These are phyloP conservation scores for Excoecaria agallocha DNA, from an alignment of 345 rosid species.

Conservation along the genomic window DNA sequence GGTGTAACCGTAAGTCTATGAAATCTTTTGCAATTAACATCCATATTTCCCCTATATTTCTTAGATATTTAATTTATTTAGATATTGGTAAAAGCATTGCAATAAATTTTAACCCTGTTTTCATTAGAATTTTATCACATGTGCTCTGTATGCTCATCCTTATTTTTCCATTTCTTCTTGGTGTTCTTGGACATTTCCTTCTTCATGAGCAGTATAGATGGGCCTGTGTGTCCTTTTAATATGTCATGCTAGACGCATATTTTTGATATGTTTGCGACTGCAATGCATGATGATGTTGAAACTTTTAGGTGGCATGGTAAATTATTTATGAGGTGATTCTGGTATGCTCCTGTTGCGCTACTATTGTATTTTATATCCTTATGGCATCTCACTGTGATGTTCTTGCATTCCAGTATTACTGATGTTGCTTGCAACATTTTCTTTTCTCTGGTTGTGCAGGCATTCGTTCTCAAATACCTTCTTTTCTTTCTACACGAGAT, in stretches of 20 bases:
- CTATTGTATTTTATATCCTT: neutral
- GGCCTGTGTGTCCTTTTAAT: neutral
- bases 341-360: neutral
- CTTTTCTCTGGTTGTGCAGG: slow-evolving; percentile 55
- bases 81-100: neutral
- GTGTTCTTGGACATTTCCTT: neutral
- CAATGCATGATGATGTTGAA: neutral
- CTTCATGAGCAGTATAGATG: neutral
- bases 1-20: neutral
- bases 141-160: neutral
- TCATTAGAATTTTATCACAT: neutral
- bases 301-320: neutral
- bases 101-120: neutral
- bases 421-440: slow-evolving; percentile 15
- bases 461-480: slow-evolving; percentile 90
- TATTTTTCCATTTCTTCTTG: neutral
- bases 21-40: no score
- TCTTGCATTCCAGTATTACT: neutral
- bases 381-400: neutral
- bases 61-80: neutral
- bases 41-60: neutral
- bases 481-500: slow-evolving; percentile 75
- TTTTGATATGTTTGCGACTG: neutral
- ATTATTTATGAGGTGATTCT: neutral
- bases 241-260: no score